Evolutionary conservation across 495 filamentous ascomycete species (phyloP).

Genomic region (Jackrogersella minutella): DNA sequence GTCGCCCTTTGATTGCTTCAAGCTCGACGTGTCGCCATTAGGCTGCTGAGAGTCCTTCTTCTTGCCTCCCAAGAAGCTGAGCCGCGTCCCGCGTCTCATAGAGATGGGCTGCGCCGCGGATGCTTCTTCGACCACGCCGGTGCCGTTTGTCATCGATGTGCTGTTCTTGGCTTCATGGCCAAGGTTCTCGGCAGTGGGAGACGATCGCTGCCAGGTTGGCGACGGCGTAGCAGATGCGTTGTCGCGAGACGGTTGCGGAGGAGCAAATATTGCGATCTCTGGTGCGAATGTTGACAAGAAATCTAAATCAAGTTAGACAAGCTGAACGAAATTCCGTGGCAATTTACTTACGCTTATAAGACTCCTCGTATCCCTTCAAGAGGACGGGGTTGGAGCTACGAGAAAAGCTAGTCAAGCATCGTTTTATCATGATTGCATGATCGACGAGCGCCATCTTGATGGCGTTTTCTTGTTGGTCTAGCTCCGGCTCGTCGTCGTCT

Average conservation of each 20-base stretch:
- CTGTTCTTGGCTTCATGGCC: constrained; percentile 36
- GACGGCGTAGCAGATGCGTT: constrained; percentile 47
- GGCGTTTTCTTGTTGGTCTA: constrained; percentile 79
- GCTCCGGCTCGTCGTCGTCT: constrained; percentile 59
- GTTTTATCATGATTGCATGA: constrained; percentile 86
- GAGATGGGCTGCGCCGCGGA: constrained; percentile 48
- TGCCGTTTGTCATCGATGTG: constrained; percentile 38
- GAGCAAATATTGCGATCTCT: constrained; percentile 66
- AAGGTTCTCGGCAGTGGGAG: constrained; percentile 39
- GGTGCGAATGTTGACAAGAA: constrained; percentile 56
- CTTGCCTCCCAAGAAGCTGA: constrained; percentile 58
- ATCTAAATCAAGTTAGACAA: constrained; percentile 36
- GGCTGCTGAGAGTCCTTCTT: constrained; percentile 46
- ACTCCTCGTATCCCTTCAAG: constrained; percentile 51
- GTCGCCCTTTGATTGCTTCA: constrained; percentile 43
- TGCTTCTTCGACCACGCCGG: constrained; percentile 52
- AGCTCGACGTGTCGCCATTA: constrained; percentile 30
- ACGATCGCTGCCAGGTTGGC: constrained; percentile 53
- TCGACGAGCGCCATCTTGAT: constrained; percentile 87
- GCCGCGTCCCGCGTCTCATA: constrained; percentile 54
- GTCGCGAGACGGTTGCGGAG: constrained; percentile 45
- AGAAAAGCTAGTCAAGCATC: constrained; percentile 75
- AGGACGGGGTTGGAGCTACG: constrained; percentile 63
- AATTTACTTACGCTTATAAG: constrained; percentile 60
- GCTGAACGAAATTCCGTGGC: constrained; percentile 41